A percentile compares a stretch with the other conserved stretches of the same genome.
Evolutionary conservation across 2,329 filamentous ascomycete species (phyloP).

Genomic region (Penicillium griseofulvum): DNA sequence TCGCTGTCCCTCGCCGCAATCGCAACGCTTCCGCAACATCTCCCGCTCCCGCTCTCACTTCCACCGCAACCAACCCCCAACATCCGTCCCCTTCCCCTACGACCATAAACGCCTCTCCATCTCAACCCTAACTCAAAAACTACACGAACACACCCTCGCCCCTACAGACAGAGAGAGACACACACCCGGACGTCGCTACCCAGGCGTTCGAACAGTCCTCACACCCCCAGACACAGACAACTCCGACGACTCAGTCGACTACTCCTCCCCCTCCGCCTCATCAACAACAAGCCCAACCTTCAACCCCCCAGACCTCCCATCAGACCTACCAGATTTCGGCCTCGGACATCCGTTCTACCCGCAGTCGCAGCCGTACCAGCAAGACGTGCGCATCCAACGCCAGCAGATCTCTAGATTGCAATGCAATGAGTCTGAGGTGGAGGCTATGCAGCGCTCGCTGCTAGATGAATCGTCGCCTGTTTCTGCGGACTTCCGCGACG

Average conservation of each 20-base stretch:
- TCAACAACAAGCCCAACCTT: slow-evolving; percentile 32
- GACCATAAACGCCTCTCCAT: slow-evolving; percentile 40
- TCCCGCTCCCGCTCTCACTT: slow-evolving; percentile 35
- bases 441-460: slow-evolving; percentile 28
- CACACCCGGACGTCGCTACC: slow-evolving; percentile 8
- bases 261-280: slow-evolving; percentile 59
- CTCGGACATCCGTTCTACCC: not conserved
- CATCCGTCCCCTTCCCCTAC: slow-evolving; percentile 45
- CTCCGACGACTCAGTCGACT: slow-evolving; percentile 33
- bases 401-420: slow-evolving; percentile 43
- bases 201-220: slow-evolving; percentile 19
- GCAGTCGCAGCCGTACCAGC: slow-evolving; percentile 8
- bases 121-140: slow-evolving; percentile 39
- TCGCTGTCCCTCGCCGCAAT: slow-evolving; percentile 43
- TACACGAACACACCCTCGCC: slow-evolving; percentile 41
- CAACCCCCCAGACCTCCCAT: slow-evolving; percentile 25
- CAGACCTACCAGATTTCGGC: not conserved
- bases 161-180: slow-evolving; percentile 8
- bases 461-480: not conserved
- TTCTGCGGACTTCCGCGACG: slow-evolving; percentile 3
- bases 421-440: slow-evolving; percentile 36
- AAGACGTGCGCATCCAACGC: slow-evolving; percentile 35
- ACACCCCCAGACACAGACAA: slow-evolving; percentile 41
- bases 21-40: slow-evolving; percentile 31
- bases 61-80: slow-evolving; percentile 39